Evolutionary conservation across 768 basidiomycete species (phyloP).

Genomic region (Termitomyces sp.): DNA sequence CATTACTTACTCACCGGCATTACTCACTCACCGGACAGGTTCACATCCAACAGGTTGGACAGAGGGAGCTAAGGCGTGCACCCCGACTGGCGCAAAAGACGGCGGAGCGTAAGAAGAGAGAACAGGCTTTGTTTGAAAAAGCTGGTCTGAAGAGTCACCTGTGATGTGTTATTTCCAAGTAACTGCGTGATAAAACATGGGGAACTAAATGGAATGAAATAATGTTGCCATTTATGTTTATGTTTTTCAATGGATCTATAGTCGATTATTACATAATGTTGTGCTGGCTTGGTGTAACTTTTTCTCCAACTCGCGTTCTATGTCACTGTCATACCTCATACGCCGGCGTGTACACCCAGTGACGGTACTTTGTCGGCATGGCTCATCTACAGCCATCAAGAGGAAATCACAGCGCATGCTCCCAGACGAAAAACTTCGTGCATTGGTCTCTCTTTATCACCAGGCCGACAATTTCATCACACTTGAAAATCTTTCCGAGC

Average conservation of each 20-base stretch:
- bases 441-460: slow-evolving; percentile 75
- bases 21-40: too few species aligned
- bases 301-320: not conserved
- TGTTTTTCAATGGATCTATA: too few species aligned
- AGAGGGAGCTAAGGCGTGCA: slow-evolving; percentile 79
- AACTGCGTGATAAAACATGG: not conserved
- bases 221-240: not conserved
- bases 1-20: slow-evolving; percentile 12
- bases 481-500: slow-evolving; percentile 54
- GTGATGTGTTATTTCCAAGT: not conserved
- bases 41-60: slow-evolving; percentile 94
- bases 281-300: not conserved
- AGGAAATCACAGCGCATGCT: slow-evolving; percentile 28
- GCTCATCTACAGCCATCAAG: slow-evolving; percentile 16
- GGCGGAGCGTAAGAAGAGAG: slow-evolving; percentile 51
- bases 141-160: slow-evolving; percentile 56
- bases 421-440: slow-evolving; percentile 56
- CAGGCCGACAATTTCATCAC: slow-evolving; percentile 68
- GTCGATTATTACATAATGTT: not conserved
- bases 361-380: slow-evolving; percentile 12
- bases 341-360: slow-evolving; percentile 8
- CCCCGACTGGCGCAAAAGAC: slow-evolving; percentile 50
- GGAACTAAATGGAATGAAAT: not conserved
- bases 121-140: slow-evolving; percentile 53
- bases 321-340: slow-evolving; percentile 11